These are phyloP conservation scores for Funneliformis mosseae DNA, from an alignment of 192 early-diverging fungal genomes.

Conservation along the genomic window DNA sequence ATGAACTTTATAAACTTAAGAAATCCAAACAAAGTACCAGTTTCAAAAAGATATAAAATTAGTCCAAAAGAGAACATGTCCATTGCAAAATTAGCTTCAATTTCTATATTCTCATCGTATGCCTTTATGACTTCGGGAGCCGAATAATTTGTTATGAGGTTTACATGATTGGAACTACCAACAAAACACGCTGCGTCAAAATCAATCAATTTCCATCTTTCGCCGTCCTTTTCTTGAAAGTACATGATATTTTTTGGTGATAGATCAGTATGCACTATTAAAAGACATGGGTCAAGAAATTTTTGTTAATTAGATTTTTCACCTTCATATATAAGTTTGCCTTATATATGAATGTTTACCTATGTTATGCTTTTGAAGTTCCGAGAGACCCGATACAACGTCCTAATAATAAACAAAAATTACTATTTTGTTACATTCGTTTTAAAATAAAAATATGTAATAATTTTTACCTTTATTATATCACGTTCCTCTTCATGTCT, in stretches of 20 bases:
- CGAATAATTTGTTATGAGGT: background rate
- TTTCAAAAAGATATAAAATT: conserved; percentile 14
- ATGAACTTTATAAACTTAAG: background rate
- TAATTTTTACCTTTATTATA: background rate
- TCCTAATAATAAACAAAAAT: background rate
- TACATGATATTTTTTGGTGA: conserved; percentile 22
- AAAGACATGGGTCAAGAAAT: too few species aligned
- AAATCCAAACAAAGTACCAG: background rate
- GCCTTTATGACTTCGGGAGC: conserved; percentile 13
- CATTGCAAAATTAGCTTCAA: background rate
- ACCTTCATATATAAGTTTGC: background rate
- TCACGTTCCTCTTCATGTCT: background rate
- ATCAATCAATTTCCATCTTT: conserved; percentile 12
- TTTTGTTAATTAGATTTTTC: background rate
- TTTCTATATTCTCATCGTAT: background rate
- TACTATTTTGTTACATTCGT: background rate
- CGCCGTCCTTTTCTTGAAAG: conserved; percentile 1
- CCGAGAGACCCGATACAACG: background rate
- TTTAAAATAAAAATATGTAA: background rate
- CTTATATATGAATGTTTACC: background rate
- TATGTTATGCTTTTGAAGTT: background rate
- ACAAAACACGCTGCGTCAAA: conserved; percentile 9
- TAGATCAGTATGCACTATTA: conserved; percentile 5
- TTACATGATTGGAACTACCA: background rate
- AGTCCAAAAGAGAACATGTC: conserved; percentile 22